A percentile compares a stretch with the other conserved stretches of the same genome.
These are phyloP conservation scores for Candida neerlandica DNA, from an alignment of 1,139 yeast genomes.

Conservation along the genomic window DNA sequence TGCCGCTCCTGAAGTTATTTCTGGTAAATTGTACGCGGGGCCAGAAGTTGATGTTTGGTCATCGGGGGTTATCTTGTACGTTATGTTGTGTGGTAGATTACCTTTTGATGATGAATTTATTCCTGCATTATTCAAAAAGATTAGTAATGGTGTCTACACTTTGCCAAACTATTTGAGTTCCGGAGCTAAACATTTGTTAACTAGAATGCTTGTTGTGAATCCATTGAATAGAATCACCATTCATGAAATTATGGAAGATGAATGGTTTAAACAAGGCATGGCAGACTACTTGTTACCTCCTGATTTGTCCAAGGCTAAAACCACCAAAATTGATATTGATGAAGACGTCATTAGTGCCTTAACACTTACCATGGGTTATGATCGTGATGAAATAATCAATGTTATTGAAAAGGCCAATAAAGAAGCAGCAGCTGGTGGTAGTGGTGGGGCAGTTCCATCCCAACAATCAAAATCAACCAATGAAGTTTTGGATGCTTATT, in stretches of 20 bases:
- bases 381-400: constrained; percentile 79
- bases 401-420: constrained; percentile 58
- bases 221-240: constrained; percentile 95
- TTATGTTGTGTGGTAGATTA: constrained; percentile 94
- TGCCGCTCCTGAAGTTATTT: constrained; percentile 97
- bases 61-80: constrained; percentile 93
- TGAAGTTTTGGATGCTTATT: constrained; percentile 91
- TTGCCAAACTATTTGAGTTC: constrained; percentile 85
- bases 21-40: constrained; percentile 96
- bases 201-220: constrained; percentile 94
- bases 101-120: constrained; percentile 98
- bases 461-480: constrained; percentile 35
- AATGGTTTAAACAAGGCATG: constrained; percentile 87
- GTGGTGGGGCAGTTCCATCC: constrained; percentile 20
- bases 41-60: constrained; percentile 99
- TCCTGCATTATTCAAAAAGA: constrained; percentile 93
- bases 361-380: constrained; percentile 90
- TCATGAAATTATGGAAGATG: constrained; percentile 91
- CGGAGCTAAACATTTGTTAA: constrained; percentile 85
- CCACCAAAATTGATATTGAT: constrained; percentile 57
- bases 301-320: constrained; percentile 48
- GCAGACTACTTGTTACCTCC: constrained; percentile 84
- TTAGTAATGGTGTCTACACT: constrained; percentile 92
- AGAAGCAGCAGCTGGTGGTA: constrained; percentile 25
- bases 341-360: constrained; percentile 80